These are phyloP conservation scores for Wickerhamiella dianesei DNA, from an alignment of 805 yeast species.

Conservation along the genomic window DNA sequence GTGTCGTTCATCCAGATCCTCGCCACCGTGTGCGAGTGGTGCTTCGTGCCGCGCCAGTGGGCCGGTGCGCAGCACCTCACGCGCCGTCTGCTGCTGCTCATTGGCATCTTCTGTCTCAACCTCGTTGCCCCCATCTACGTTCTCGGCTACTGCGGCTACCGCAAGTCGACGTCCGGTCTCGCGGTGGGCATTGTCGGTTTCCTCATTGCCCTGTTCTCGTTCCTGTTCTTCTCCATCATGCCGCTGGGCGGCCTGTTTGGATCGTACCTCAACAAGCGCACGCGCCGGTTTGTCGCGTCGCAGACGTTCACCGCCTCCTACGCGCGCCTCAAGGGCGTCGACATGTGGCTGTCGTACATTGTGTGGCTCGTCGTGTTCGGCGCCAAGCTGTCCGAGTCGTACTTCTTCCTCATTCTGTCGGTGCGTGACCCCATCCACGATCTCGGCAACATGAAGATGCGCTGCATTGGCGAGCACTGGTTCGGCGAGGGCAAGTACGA, in stretches of 20 bases:
- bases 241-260: conserved; percentile 96
- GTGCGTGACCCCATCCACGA: conserved; percentile 90
- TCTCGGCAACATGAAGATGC: conserved; percentile 70
- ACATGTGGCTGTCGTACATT: conserved; percentile 91
- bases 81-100: conserved; percentile 69
- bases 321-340: conserved; percentile 66
- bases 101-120: conserved; percentile 52
- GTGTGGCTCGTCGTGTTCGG: conserved; percentile 82
- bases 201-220: conserved; percentile 73
- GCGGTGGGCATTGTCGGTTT: conserved; percentile 77
- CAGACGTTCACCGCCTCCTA: conserved; percentile 93
- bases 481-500: conserved; percentile 36
- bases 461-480: conserved; percentile 95
- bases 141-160: conserved; percentile 57
- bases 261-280: conserved; percentile 71
- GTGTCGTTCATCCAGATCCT: conserved; percentile 69
- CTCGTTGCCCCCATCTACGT: conserved; percentile 79
- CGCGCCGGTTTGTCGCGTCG: conserved; percentile 81
- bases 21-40: conserved; percentile 89
- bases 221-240: conserved; percentile 80
- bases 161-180: conserved; percentile 53
- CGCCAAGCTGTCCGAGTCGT: conserved; percentile 84
- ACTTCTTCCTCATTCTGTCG: conserved; percentile 77
- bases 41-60: conserved; percentile 95
- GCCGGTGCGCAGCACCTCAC: conserved; percentile 96